Conservation (phyloP, 257 asterid genomes). For the Capsicum pubescens region DNA sequence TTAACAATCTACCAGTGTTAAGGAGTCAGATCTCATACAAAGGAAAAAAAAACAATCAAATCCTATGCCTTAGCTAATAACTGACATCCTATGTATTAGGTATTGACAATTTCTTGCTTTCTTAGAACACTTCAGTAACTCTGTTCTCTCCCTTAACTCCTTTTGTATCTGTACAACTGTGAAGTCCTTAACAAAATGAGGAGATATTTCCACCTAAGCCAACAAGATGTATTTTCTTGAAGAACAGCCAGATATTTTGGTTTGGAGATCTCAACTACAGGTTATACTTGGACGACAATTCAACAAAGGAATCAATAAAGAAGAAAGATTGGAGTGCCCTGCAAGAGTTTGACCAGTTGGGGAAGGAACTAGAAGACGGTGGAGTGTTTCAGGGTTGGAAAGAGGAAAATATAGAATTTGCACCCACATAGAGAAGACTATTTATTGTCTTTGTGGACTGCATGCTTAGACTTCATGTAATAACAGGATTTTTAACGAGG, state of each 20-base stretch:
- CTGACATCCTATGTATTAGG: too few species aligned
- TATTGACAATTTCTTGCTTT: too few species aligned
- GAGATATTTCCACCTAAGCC: conserved; percentile 17
- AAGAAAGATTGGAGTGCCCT: conserved; percentile 75
- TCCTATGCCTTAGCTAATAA: too few species aligned
- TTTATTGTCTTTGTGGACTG: too few species aligned
- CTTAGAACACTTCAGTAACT: too few species aligned
- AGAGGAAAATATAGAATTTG: conserved; percentile 87
- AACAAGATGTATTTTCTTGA: conserved; percentile 43
- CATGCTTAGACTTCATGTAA: too few species aligned
- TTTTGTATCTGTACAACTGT: too few species aligned
- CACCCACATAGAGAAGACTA: conserved; percentile 95
- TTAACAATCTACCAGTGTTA: too few species aligned
- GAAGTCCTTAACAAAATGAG: neutral
- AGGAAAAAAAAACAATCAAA: too few species aligned
- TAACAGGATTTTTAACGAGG: too few species aligned
- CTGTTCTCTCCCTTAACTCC: too few species aligned
- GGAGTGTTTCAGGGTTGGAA: conserved; percentile 94
- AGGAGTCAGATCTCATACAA: too few species aligned
- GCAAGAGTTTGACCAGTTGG: conserved; percentile 79
- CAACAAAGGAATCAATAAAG: conserved; percentile 71
- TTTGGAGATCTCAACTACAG: conserved; percentile 99
- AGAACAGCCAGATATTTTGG: conserved; percentile 89
- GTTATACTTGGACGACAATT: conserved; percentile 72
- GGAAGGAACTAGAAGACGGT: conserved; percentile 70